A percentile compares a stretch with the other conserved stretches of the same genome.
These are phyloP conservation scores for Exobasidium cylindrosporum DNA, from an alignment of 1,284 basidiomycete species.

Conservation along the genomic window DNA sequence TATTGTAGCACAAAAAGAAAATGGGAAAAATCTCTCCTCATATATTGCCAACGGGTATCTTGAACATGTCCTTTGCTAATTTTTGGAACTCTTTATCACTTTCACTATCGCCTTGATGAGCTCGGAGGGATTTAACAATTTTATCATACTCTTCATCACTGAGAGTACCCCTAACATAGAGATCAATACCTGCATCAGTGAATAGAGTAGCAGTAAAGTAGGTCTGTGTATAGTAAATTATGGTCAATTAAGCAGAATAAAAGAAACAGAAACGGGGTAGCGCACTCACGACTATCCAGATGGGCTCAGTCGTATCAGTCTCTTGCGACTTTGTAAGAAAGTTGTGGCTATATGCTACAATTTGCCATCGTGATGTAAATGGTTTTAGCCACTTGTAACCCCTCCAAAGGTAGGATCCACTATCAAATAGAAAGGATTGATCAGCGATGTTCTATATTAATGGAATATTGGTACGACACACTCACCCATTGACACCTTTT, in stretches of 20 bases:
- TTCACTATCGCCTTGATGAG: slow-evolving; percentile 20
- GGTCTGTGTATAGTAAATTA: slow-evolving; percentile 60
- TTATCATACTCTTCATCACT: slow-evolving; percentile 35
- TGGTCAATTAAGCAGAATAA: too few species aligned
- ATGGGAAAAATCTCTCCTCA: too few species aligned
- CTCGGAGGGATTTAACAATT: slow-evolving; percentile 32
- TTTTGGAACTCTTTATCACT: slow-evolving; percentile 14
- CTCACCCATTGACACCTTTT: slow-evolving; percentile 22
- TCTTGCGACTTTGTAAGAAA: slow-evolving; percentile 4
- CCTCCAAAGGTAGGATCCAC: slow-evolving; percentile 60
- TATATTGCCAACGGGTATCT: slow-evolving; percentile 6
- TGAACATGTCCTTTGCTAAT: slow-evolving; percentile 8
- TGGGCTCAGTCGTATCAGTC: not conserved
- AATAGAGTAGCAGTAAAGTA: slow-evolving; percentile 63
- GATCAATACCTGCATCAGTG: slow-evolving; percentile 61
- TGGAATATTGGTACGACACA: too few species aligned
- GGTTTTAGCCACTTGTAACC: slow-evolving; percentile 59
- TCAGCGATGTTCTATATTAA: slow-evolving; percentile 10
- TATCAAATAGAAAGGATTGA: not conserved
- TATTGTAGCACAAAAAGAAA: too few species aligned
- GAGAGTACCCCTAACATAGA: slow-evolving; percentile 56
- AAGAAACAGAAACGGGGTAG: too few species aligned
- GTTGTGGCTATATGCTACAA: slow-evolving; percentile 57
- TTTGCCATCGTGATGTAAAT: slow-evolving; percentile 60
- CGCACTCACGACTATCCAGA: not conserved